Evolutionary conservation across 139 green algal genomes (phyloP).

Genomic region (Chlamydomonas eustigma): DNA sequence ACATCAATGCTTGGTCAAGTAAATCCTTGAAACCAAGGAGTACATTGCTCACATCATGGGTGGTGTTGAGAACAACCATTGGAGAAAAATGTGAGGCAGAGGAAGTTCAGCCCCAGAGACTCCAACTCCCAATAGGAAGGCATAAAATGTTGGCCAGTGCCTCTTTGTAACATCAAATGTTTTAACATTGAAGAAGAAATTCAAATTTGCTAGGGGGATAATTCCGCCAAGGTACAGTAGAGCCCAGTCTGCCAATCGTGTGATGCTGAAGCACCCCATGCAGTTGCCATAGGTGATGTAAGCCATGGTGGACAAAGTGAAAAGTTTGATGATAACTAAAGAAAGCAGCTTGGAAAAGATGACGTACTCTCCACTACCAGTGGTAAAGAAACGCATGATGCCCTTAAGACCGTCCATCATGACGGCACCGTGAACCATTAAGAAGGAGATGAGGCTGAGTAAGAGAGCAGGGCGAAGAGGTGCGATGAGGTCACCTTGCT

Average conservation of each 20-base stretch:
- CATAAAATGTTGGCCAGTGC: neutral
- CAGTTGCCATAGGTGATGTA: neutral
- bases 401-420: neutral
- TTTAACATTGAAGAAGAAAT: neutral
- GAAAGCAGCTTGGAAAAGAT: too few relatives aligned
- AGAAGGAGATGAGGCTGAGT: neutral
- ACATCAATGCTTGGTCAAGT: too few relatives aligned
- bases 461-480: neutral
- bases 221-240: neutral
- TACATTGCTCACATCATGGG: neutral
- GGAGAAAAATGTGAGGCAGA: neutral
- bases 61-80: neutral
- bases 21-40: too few relatives aligned
- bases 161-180: slow-evolving; percentile 2
- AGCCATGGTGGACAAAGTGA: neutral
- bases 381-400: neutral
- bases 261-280: neutral
- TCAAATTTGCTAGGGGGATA: neutral
- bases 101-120: neutral
- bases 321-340: neutral
- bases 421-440: neutral
- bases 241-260: neutral
- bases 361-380: too few relatives aligned
- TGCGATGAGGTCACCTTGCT: too few relatives aligned
- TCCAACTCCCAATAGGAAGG: neutral